Evolutionary conservation across 257 asterid species (phyloP), one percentile per base, ranked within the genome.

Genomic region (Sherardia arvensis): DNA sequence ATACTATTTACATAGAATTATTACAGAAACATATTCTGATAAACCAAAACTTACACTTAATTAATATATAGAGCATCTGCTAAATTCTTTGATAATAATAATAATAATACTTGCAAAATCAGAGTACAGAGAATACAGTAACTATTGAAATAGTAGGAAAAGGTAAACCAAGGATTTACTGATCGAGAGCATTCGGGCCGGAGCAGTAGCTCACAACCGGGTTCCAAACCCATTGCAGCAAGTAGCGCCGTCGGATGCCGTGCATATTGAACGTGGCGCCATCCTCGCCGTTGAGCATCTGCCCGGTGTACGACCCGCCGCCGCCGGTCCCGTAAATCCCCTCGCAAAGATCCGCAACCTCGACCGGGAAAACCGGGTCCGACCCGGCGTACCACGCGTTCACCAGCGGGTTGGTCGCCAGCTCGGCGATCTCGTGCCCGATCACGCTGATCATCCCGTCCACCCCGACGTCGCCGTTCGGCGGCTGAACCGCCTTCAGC

Each of bases 201-300:
- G 80, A 78, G 74, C 97, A 90, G 85, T 90, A 90, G 79, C 71
- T 87, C 40, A 87, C 12, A 49, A 80, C 8, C 70, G 75, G 82
- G 61, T 83, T 90, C 97, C 97, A 90, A 27, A 90, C 85, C 97
- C 97, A 90, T 75, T 90, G 97, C 40, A 90, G 90, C 87, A 90
- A 77, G 70, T 79, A 90, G 72, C 91, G 73, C 76, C 96, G 81
- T 63, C 97, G 68, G 75, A 90, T 65, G 33, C 97, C 97, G 58
- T 79, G 79, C 93, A 90, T 82, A 54, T 90, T 90, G 68, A 76
- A 87, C 67, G 96, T 85, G 72, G 96, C 96, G 5, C 93, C 95
- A 71, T 90, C 95, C 20, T 9, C 49, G 7, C 86, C 91, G 82
- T 65, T 84, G 71, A 82, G 43, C 95, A 90, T 84, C 69, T 87